These are phyloP conservation scores for Theileria orientalis DNA, from an alignment of 169 alveolate genomes.

Conservation along the genomic window DNA sequence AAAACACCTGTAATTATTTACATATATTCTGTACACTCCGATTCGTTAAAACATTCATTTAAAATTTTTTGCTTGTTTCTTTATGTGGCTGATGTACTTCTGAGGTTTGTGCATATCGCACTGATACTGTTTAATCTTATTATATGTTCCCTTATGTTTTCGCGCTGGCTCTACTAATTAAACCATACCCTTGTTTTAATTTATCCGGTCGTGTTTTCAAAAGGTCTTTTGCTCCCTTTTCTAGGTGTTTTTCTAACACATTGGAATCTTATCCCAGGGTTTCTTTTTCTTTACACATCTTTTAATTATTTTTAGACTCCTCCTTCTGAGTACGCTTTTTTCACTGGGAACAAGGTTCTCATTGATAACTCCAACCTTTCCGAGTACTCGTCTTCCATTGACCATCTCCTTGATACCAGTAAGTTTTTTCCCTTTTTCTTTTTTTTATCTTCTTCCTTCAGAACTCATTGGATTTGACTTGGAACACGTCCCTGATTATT, in stretches of 20 bases:
- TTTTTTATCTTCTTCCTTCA: background rate
- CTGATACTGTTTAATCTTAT: background rate
- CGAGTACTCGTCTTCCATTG: slow-evolving; percentile 8
- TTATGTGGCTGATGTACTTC: background rate
- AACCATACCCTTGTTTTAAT: background rate
- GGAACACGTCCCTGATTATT: slow-evolving; percentile 63
- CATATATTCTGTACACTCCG: background rate
- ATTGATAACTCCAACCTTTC: slow-evolving; percentile 30
- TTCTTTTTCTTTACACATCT: background rate
- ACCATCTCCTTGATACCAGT: slow-evolving; percentile 24
- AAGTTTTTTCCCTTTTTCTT: background rate
- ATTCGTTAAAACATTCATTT: background rate
- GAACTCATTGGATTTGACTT: slow-evolving; percentile 53
- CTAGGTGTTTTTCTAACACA: background rate
- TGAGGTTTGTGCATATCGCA: background rate
- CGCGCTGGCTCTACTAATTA: slow-evolving; percentile 6
- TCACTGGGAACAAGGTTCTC: slow-evolving; percentile 44
- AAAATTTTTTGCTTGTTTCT: too few relatives aligned
- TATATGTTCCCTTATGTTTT: slow-evolving; percentile 5
- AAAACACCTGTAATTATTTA: background rate
- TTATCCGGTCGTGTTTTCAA: background rate
- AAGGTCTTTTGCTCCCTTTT: slow-evolving; percentile 1
- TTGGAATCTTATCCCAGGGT: background rate
- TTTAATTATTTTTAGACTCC: background rate
- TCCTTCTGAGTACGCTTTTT: slow-evolving; percentile 12